Evolutionary conservation across 176 grass and related monocot species (phyloP), one percentile per base, ranked within the genome.

Genomic region (Dendrocalamus sinicus): DNA sequence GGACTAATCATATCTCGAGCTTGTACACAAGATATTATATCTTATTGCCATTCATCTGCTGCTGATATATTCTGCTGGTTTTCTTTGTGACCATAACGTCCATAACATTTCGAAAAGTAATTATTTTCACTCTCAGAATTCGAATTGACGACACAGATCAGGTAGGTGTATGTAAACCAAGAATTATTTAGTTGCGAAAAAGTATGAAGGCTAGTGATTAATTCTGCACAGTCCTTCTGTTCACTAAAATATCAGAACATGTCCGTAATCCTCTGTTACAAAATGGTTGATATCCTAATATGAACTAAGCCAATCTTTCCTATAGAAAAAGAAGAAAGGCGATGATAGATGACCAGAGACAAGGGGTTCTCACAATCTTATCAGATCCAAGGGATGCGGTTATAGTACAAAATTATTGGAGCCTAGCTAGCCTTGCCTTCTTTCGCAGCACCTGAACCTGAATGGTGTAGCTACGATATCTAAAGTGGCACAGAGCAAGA

Each of bases 361-460:
- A 61, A 12, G 24, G 40, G 28, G 48, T 20, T 62, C 54, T 72
- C 63, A 12, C 59, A 15, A 50, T 37, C 76, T 10, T 79, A 75
- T 84, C 68, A 48, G 76, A 89, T 79, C 59, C 39, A 59, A 47
- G 41, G 64, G 26, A 6, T 59, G 67, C 48, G 75, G 30, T 74
- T 68, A 79, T 74, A 43, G 8, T 61, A 80, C 5, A 52, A 41
- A 67, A 91, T 91, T 6, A 90, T 90, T 91, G 84, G 40, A 77
- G 72, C 28, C 63, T 67, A 79, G 53, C 32, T 5, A 76, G 64
- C 63, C 62, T 53, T 8, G 47, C 9, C 62, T 35, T 67, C 70
- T 79, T 85, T 67, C 7, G 47, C 84, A 50, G 79, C 84, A 79
- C 84, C 89, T 87, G 82, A 80, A 24, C 44, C 58, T 24, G 54